Percentiles rank a stretch among this genome's conserved stretches.
Conservation (phyloP, 805 yeast genomes). For the Huiozyma sinensis region DNA sequence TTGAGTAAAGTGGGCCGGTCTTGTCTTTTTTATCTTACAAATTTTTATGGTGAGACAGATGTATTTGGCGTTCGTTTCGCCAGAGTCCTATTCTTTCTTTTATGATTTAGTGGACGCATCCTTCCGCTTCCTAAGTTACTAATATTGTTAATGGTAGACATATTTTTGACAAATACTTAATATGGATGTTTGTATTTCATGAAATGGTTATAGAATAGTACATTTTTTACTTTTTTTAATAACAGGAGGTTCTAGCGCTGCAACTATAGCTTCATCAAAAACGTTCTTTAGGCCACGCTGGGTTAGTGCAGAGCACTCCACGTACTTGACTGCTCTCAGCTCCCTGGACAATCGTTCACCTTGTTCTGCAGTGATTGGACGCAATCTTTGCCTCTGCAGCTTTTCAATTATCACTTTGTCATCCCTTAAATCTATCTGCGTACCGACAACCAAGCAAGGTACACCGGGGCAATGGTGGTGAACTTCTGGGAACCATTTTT, state of each 20-base stretch:
- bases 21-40: too few relatives aligned
- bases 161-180: too few relatives aligned
- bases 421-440: constrained; percentile 89
- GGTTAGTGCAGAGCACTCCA: constrained; percentile 95
- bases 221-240: constrained; percentile 70
- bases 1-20: too few relatives aligned
- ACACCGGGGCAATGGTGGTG: constrained; percentile 98
- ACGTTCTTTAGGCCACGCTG: constrained; percentile 95
- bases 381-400: constrained; percentile 76
- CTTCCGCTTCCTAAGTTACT: too few relatives aligned
- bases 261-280: constrained; percentile 97
- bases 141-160: too few relatives aligned
- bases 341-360: constrained; percentile 93
- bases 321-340: constrained; percentile 89
- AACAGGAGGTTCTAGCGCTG: constrained; percentile 95
- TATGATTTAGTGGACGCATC: too few relatives aligned
- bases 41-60: too few relatives aligned
- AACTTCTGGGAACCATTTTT: constrained; percentile 98
- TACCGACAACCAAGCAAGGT: constrained; percentile 93
- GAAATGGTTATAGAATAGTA: constrained; percentile 41
- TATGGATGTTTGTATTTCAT: too few relatives aligned
- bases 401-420: constrained; percentile 86
- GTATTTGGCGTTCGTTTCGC: too few relatives aligned
- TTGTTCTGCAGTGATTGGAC: constrained; percentile 57
- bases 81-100: too few relatives aligned